Evolutionary conservation across 1,284 basidiomycete genomes (phyloP), one percentile per base, ranked within the genome.

Genomic region (Xerocomus tenax): DNA sequence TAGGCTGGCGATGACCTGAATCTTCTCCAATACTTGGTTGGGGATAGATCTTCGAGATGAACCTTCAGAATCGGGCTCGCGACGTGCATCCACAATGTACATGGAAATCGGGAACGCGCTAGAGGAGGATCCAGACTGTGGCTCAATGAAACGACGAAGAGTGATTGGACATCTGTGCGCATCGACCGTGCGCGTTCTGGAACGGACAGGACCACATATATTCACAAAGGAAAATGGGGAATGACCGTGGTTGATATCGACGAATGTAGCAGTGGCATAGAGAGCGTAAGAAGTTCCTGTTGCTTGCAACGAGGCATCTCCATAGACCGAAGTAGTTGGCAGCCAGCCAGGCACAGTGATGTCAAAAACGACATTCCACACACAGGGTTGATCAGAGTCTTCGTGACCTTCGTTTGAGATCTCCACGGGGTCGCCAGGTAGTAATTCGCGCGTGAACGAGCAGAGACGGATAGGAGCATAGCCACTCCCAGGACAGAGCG

Each of bases 271-370:
- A 21, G 76, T 76, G 9, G 84, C 83, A 57, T 78, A 79, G 29
- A 90, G 71, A n/a, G 72, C 69, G 60, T 90, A 90, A 45, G 71
- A 73, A 15, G 78, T 76, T 18, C 84, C 83, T 19, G 75, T 60
- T 15, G 70, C 69, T 8, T 73, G 72, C 21, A 53, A 29, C 18
- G 53, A 54, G 8, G 55, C 52, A 26, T 75, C 63, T 19, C 79
- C 78, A 53, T 78, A 75, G 1, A 55, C 53, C 10, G 77, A 71
- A 13, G 77, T 76, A 1, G 74, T 71, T 13, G 87, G 87, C 5
- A 90, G 71, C 87, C 87, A 90, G 9, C 87, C 87, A 6, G 86
- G 86, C 19, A 88, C 66, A 16, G 77, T 74, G 6, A 90, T 65
- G 63, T 85, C 78, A 62, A 88, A 90, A 21, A 81, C 69, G 50